These are phyloP conservation scores for Polygonum aviculare DNA, from an alignment of 148 eudicot species.

Conservation along the genomic window DNA sequence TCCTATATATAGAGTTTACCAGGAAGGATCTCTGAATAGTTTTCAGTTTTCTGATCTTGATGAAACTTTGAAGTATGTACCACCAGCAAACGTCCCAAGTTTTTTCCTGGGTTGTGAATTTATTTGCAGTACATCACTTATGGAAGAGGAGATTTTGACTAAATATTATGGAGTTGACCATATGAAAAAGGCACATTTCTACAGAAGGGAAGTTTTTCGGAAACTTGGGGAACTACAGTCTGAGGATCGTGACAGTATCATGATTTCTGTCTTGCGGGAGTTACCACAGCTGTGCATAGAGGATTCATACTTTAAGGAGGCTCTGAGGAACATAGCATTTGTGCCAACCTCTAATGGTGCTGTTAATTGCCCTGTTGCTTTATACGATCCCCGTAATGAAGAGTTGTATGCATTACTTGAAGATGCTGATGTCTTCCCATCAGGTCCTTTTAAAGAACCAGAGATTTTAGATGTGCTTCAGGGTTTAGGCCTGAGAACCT, in stretches of 20 bases:
- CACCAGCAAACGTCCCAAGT: slow-evolving; percentile 53
- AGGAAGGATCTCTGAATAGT: slow-evolving; percentile 36
- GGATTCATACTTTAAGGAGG: slow-evolving; percentile 65
- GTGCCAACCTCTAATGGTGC: slow-evolving; percentile 66
- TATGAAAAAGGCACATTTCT: slow-evolving; percentile 73
- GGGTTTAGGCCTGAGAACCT: slow-evolving; percentile 71
- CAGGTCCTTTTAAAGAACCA: slow-evolving; percentile 51
- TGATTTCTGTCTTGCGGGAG: slow-evolving; percentile 77
- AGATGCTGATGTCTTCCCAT: slow-evolving; percentile 81
- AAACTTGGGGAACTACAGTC: slow-evolving; percentile 44
- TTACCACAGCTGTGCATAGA: slow-evolving; percentile 85
- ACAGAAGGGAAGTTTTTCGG: slow-evolving; percentile 53
- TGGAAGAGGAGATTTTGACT: slow-evolving; percentile 62
- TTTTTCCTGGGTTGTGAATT: slow-evolving; percentile 67
- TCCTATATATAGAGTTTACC: slow-evolving; percentile 67
- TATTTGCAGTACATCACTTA: slow-evolving; percentile 39
- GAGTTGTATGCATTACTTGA: slow-evolving; percentile 78
- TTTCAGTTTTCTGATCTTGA: slow-evolving; percentile 60
- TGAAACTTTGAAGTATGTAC: slow-evolving; percentile 56
- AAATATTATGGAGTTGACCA: slow-evolving; percentile 64
- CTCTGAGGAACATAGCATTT: slow-evolving; percentile 63
- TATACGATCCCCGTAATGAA: slow-evolving; percentile 95
- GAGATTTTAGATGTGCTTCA: slow-evolving; percentile 68
- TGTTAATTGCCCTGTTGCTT: slow-evolving; percentile 45
- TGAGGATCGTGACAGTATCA: slow-evolving; percentile 64